These are phyloP conservation scores for Phaeophleospora eucalypticola DNA, from an alignment of 2,329 filamentous ascomycete species.

Conservation along the genomic window DNA sequence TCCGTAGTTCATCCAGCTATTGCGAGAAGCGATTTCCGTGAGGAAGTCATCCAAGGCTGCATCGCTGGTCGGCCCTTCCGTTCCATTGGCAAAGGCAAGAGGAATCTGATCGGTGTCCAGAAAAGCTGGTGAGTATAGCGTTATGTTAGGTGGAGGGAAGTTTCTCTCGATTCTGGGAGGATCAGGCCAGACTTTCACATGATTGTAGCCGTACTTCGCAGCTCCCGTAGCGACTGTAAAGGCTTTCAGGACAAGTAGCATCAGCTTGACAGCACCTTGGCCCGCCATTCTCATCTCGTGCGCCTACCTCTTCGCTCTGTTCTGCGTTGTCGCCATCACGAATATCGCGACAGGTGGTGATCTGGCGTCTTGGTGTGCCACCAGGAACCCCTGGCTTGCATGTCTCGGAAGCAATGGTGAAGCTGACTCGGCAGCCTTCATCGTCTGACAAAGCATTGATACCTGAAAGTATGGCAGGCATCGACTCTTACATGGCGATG, in stretches of 20 bases:
- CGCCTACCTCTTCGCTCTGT: no score
- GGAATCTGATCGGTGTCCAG: constrained; percentile 27
- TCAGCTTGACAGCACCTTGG: no score
- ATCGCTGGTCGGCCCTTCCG: constrained; percentile 32
- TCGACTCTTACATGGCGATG: no score
- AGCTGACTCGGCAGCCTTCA: not conserved
- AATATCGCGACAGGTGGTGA: no score
- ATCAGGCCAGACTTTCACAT: constrained; percentile 27
- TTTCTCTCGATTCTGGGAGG: constrained; percentile 32
- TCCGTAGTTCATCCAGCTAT: constrained; percentile 32
- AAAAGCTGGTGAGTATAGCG: constrained; percentile 33
- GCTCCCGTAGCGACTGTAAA: not conserved
- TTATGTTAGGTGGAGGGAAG: constrained; percentile 32
- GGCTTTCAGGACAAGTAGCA: not conserved
- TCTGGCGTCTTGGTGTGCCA: not conserved
- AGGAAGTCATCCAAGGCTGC: constrained; percentile 27
- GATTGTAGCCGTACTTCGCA: constrained; percentile 32
- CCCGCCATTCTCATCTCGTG: no score
- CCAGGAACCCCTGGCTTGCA: not conserved
- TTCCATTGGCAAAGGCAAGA: constrained; percentile 30
- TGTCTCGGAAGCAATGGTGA: not conserved
- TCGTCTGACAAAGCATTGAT: no score
- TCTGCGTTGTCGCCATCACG: no score
- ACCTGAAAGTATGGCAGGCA: no score
- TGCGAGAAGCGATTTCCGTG: constrained; percentile 28